Conservation (phyloP, 2,329 filamentous ascomycete species). For the Fusarium graminum region DNA sequence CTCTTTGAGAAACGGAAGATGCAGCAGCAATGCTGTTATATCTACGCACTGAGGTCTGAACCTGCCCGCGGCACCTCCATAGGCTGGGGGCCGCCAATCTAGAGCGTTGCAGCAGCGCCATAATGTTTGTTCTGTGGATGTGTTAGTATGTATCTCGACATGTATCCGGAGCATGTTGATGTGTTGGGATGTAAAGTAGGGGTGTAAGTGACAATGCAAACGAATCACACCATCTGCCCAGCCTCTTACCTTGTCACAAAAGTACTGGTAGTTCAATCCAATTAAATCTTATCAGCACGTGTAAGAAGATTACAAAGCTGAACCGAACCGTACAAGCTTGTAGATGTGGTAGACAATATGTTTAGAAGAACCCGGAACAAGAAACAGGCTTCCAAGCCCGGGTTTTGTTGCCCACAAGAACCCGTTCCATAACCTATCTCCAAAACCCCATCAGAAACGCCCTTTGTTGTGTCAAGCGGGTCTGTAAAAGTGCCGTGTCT, state of each 20-base stretch:
- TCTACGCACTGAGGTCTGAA: constrained; percentile 31
- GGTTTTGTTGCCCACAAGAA: constrained; percentile 33
- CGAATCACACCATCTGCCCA: not conserved
- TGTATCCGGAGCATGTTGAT: not conserved
- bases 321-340: no score
- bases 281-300: not conserved
- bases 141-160: constrained; percentile 23
- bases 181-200: not conserved
- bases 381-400: constrained; percentile 24
- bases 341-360: not conserved
- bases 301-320: not conserved
- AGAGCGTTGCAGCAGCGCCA: constrained; percentile 48
- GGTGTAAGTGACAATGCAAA: constrained; percentile 14
- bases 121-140: constrained; percentile 28
- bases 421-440: not conserved
- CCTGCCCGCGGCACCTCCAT: constrained; percentile 35
- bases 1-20: constrained; percentile 29
- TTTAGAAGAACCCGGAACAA: constrained; percentile 14
- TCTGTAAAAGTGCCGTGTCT: constrained; percentile 35
- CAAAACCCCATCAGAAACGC: constrained; percentile 19
- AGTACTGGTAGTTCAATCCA: constrained; percentile 6
- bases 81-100: constrained; percentile 45
- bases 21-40: constrained; percentile 38
- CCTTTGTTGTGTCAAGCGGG: constrained; percentile 37
- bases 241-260: constrained; percentile 1